Evolutionary conservation across 176 grass and related monocot genomes (phyloP), one percentile per base, ranked within the genome.

Genomic region (Chrysopogon serrulatus): DNA sequence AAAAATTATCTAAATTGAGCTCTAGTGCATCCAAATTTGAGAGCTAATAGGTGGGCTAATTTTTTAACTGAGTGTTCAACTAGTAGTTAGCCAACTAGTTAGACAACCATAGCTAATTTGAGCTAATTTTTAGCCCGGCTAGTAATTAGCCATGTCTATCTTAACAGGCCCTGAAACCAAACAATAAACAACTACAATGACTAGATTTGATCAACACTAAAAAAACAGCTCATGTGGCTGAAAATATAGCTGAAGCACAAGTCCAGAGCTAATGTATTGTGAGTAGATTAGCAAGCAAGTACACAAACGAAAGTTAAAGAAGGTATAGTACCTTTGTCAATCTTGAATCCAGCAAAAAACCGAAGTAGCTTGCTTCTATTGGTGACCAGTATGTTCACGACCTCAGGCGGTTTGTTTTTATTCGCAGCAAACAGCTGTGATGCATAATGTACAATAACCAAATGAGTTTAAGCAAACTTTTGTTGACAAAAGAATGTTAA

Each of bases 341-440:
- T 89, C 73, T 95, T 98, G 82, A 98, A 90, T 74, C 86, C 93
- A 15, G 83, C 76, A 45, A 98, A 90, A 83, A 95, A 89, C 14
- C 93, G 96, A 73, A 95, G 96, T 79, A 98, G 90, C 83, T 98
- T 98, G 87, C 84, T 95, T 82, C 88, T 91, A 81, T 98, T 98
- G 42, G 92, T 93, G 47, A 90, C 85, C 72, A 98, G 51, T 86
- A 95, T 98, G 76, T 85, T 90, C 56, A 91, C 83, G 79, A 98
- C 88, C 79, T 98, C 96, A 24, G 79, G 67, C 2, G 96, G 88
- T 36, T n/a, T 98, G 81, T 93, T 95, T 79, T 86, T 88, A 90
- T 98, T 98, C 18, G 89, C 96, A 85, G 80, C 91, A 78, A 98
- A 95, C 77, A 98, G 76, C 96, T 98, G 80, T 78, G 80, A 90